Evolutionary conservation across 768 basidiomycete genomes (phyloP).

Genomic region (Cystobasidium onofrii): DNA sequence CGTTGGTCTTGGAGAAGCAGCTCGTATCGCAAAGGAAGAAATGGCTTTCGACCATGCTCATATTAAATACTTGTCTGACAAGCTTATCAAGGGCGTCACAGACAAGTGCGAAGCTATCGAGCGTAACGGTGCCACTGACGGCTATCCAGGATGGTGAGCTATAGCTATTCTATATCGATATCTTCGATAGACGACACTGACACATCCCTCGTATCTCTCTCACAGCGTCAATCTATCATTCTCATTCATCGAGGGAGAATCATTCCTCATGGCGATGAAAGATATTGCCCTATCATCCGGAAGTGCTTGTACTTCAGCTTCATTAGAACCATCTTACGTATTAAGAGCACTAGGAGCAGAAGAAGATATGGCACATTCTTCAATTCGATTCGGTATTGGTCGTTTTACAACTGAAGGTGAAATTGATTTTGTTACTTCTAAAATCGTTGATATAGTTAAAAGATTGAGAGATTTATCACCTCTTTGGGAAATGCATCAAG

Average conservation of each 20-base stretch:
- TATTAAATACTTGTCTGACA: conserved; percentile 65
- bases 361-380: conserved; percentile 98
- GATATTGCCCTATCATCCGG: conserved; percentile 96
- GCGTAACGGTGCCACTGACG: conserved; percentile 81
- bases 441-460: conserved; percentile 78
- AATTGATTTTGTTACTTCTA: conserved; percentile 82
- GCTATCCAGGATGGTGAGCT: conserved; percentile 73
- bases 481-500: conserved; percentile 99
- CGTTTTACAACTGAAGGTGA: conserved; percentile 97
- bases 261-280: conserved; percentile 95
- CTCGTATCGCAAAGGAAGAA: conserved; percentile 79
- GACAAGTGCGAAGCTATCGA: conserved; percentile 79
- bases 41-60: conserved; percentile 73
- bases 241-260: conserved; percentile 94
- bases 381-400: conserved; percentile 91
- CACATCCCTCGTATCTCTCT: neutral
- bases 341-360: conserved; percentile 90
- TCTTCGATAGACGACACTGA: neutral
- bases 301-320: conserved; percentile 96
- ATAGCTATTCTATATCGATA: neutral
- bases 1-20: conserved; percentile 91
- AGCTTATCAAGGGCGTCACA: conserved; percentile 72
- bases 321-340: conserved; percentile 95
- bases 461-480: conserved; percentile 93
- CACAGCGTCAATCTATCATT: conserved; percentile 73